Evolutionary conservation across 805 yeast species (phyloP), one percentile per base, ranked within the genome.

Genomic region (Wickerhamomyces pijperi): DNA sequence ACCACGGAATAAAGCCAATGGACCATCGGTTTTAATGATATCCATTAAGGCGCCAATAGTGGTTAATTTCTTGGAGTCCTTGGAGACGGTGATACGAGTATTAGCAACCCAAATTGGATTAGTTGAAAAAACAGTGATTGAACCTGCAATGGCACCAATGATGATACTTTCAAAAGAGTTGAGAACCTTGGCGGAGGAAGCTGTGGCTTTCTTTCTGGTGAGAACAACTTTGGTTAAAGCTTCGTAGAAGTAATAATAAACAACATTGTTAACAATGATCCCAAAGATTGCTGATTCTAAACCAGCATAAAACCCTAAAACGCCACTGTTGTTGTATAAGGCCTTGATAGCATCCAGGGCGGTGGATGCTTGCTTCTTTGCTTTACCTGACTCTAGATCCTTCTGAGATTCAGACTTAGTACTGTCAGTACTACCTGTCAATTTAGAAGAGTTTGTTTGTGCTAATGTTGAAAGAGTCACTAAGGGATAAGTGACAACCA

Each of bases 101-200:
- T 87, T 87, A 35, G 94, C 92, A 34, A 87, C 94, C 97, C 97
- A 87, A 48, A 85, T 76, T 19, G 97, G 97, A 58, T 87, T 87
- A 12, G 95, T 78, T 11, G 78, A 69, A 17, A 82, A 64, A 37
- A 87, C 82, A 3, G 96, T 86, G 31, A 86, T 73, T 9, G 87
- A 72, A 0, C 97, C 96, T 2, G 96, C 94, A 52, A 84, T 67
- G 1, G 92, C 80, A 20, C 97, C 56, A 5, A 49, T 49, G 9
- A 44, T 2, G n/a, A 51, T 50, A 36, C 54, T 50, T 36, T 51
- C 56, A 5, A 51, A 4, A 1, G 56, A 47, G 1, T 52, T 39
- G 3, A 51, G 38, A 2, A 37, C 40, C 15, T 42, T 46, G 17
- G 39, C 34, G 50, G 53, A n/a, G n/a, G n/a, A n/a, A n/a, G n/a